Conservation (phyloP, 148 eudicot species). For the Persicaria maculosa region DNA sequence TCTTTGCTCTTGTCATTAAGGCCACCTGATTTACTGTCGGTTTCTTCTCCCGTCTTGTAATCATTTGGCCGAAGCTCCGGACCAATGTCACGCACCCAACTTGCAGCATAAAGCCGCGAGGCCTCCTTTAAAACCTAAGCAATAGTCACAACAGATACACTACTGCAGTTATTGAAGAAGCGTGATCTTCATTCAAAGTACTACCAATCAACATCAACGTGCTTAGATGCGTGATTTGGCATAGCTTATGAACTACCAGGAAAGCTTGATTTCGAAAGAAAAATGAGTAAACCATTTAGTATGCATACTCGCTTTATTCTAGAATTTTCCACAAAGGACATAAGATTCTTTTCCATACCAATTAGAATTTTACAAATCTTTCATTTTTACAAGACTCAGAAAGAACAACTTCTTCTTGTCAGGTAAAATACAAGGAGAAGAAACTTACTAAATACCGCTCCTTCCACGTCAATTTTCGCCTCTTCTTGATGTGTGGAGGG, state of each 20-base stretch:
- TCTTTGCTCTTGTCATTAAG: constrained; percentile 25
- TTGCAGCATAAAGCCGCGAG: constrained; percentile 65
- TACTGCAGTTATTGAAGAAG: not conserved
- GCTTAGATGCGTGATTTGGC: not conserved
- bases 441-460: constrained; percentile 61
- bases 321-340: not conserved
- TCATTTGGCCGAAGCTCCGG: constrained; percentile 81
- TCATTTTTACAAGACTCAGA: not conserved
- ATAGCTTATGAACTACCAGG: not conserved
- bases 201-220: not conserved
- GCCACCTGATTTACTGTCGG: constrained; percentile 25
- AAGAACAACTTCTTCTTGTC: not conserved
- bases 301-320: not conserved
- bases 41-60: constrained; percentile 44
- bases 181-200: not conserved
- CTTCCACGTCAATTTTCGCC: constrained; percentile 59
- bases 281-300: not conserved
- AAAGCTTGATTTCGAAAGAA: not conserved
- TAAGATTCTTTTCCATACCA: not conserved
- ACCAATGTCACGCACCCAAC: constrained; percentile 96
- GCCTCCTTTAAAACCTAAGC: constrained; percentile 79
- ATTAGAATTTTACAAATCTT: not conserved
- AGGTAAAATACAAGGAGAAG: constrained; percentile 6
- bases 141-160: not conserved
- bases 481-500: constrained; percentile 74